Percentiles rank a stretch among this genome's conserved stretches.
phyloP scores from a whole-genome alignment of 2,329 filamentous ascomycete species.

The Verticillium tricorpus region DNA sequence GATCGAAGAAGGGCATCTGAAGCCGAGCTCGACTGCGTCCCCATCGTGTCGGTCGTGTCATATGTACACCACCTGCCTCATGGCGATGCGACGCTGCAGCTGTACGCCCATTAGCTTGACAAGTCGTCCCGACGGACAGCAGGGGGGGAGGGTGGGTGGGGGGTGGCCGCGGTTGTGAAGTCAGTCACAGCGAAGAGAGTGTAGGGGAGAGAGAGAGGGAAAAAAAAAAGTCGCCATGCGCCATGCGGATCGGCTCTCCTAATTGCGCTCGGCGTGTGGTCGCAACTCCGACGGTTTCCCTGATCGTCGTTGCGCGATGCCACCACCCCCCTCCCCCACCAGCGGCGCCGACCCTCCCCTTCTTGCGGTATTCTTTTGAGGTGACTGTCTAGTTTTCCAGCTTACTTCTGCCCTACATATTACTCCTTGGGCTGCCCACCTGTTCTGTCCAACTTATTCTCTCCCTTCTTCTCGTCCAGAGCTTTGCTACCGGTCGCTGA shows the following conservation, averaged over 20 bases:
- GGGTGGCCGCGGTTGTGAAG: not conserved
- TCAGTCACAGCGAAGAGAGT: not conserved
- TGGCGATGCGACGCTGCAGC: not conserved
- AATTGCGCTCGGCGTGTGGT: not conserved
- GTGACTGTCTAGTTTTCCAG: not conserved
- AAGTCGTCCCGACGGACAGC: not conserved
- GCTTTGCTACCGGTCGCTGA: not conserved
- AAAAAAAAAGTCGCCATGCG: not conserved
- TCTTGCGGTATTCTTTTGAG: not conserved
- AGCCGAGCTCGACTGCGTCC: not conserved
- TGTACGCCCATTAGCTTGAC: not conserved
- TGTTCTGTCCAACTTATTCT: not conserved
- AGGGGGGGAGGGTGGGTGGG: not conserved
- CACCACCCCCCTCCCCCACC: not conserved
- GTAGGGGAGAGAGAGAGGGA: not conserved
- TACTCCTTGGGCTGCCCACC: not conserved
- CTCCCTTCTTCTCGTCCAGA: not conserved
- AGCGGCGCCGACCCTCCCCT: not conserved
- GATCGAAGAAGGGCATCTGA: not conserved
- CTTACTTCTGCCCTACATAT: not conserved
- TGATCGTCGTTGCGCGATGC: not conserved
- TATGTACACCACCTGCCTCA: not conserved
- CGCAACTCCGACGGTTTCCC: not conserved
- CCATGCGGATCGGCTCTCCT: not conserved
- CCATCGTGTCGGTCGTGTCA: not conserved